Base-by-base conservation (phyloP, 257 asterid genomes). In the Leonotis leonurus region DNA sequence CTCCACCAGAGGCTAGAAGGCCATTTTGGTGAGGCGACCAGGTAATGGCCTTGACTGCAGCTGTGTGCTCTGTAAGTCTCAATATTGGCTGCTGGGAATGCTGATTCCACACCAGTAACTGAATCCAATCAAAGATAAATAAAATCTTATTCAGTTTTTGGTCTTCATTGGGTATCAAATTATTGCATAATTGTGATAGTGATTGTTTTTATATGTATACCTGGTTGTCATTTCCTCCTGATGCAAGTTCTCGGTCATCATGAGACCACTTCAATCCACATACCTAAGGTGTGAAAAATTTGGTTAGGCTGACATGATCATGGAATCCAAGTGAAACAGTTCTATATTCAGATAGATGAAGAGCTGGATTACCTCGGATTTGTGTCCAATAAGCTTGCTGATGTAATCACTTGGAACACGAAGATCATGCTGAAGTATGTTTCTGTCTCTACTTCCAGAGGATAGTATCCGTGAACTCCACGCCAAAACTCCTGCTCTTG, bases 1-100 rank as follows among this genome's bases (percentile, higher is more conserved):
- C 99, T 51, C 97, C 99, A 18, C 99, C 99, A 0, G 97, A 93
- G 3, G 97, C 97, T 22, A 89, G 79, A 69, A 89, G 83, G 14
- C 97, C 85, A n/a, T 62, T 83, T 48, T 89, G 95, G 71, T 93
- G 97, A 43, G 97, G 99, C 11, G 99, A 93, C 99, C 99, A 89
- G 27, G 99, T 65, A 36, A 93, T 89, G 64, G 99, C 99, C 72
- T 93, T 93, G 11, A 93, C 97, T 13, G 97, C 96, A 29, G 99
- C 96, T 10, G 94, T 89, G 66, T 93, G 99, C 77, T 93, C 99
- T 0, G 87, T 83, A 24, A 93, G 90, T 71, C 80, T 87, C 80
- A 89, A 56, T 35, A 82, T 58, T 6, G 99, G 97, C 63, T 83
- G 83, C 70, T 83, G 90, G 2, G 92, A 83, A 26, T 86, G 95